Conservation (phyloP, 768 basidiomycete genomes). For the Hemileccinum impolitum region DNA sequence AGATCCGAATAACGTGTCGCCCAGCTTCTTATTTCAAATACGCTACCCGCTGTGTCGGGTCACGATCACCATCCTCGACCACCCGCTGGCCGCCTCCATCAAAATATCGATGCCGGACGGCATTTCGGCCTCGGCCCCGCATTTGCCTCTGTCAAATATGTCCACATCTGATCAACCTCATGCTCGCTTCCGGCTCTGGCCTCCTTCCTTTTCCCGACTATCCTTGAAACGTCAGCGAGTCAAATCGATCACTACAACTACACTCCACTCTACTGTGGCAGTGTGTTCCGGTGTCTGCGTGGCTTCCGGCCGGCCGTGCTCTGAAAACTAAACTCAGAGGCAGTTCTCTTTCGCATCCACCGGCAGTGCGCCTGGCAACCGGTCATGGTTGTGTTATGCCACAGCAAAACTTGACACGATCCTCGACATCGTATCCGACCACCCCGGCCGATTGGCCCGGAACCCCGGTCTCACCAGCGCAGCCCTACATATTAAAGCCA, state of each 20-base stretch:
- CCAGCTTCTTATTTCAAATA: slow-evolving; percentile 34
- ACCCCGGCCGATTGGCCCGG: neutral
- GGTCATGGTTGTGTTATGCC: neutral
- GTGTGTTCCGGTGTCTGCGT: neutral
- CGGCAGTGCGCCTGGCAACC: neutral
- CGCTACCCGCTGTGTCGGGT: neutral
- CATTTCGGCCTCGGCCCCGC: slow-evolving; percentile 30
- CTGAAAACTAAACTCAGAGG: neutral
- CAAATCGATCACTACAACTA: neutral
- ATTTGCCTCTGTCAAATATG: slow-evolving; percentile 12
- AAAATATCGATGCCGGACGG: too few relatives aligned
- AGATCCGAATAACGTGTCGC: slow-evolving; percentile 32
- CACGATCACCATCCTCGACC: slow-evolving; percentile 10
- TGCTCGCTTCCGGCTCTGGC: slow-evolving; percentile 16
- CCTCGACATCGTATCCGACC: too few relatives aligned
- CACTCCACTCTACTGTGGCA: neutral
- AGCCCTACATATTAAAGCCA: neutral
- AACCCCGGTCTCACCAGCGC: neutral
- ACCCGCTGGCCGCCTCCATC: too few relatives aligned
- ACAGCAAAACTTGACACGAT: neutral
- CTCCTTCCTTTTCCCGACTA: slow-evolving; percentile 5
- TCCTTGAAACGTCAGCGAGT: slow-evolving; percentile 12
- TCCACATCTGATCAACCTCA: slow-evolving; percentile 7
- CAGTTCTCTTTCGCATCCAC: neutral
- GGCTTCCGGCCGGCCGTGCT: neutral